Evolutionary conservation across 2,329 filamentous ascomycete genomes (phyloP).

Genomic region (Simplicillium aogashimaense): DNA sequence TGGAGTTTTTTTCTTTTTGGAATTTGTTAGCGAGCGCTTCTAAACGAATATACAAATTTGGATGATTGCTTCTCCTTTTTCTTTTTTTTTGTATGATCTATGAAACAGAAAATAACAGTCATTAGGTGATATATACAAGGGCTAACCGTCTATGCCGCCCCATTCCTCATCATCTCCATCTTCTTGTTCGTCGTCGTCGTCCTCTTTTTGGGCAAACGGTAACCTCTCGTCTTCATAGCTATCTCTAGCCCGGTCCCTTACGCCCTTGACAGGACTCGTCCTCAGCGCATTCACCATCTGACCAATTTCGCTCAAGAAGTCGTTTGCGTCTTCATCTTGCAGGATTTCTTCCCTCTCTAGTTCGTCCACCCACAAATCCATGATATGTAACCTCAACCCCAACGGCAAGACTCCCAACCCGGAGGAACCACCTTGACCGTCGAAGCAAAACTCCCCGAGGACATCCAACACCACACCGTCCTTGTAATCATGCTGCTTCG

Average conservation of each 20-base stretch:
- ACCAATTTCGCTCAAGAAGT: constrained; percentile 43
- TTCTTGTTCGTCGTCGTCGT: constrained; percentile 21
- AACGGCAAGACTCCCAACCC: constrained; percentile 59
- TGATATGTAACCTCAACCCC: constrained; percentile 73
- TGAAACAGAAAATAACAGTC: constrained; percentile 2
- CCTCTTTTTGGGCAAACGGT: constrained; percentile 44
- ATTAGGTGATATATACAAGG: not conserved
- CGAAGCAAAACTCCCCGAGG: constrained; percentile 20
- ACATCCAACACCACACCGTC: constrained; percentile 17
- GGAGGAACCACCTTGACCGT: constrained; percentile 15
- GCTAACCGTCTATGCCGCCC: constrained; percentile 59
- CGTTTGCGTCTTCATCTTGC: constrained; percentile 26
- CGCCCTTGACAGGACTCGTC: constrained; percentile 56
- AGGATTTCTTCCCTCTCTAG: constrained; percentile 58
- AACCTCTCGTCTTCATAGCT: constrained; percentile 66
- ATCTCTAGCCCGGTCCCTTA: constrained; percentile 61
- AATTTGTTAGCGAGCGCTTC: constrained; percentile 4
- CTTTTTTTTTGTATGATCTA: not conserved
- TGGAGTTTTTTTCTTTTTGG: not conserved
- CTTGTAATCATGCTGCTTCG: constrained; percentile 21
- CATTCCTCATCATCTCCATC: constrained; percentile 47
- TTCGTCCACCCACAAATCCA: constrained; percentile 92
- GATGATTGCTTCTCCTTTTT: too few species aligned
- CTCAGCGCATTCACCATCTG: constrained; percentile 46
- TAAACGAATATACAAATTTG: not conserved